These are phyloP conservation scores for Coemansia sp. DNA, from an alignment of 371 early-diverging fungal genomes.

Conservation along the genomic window DNA sequence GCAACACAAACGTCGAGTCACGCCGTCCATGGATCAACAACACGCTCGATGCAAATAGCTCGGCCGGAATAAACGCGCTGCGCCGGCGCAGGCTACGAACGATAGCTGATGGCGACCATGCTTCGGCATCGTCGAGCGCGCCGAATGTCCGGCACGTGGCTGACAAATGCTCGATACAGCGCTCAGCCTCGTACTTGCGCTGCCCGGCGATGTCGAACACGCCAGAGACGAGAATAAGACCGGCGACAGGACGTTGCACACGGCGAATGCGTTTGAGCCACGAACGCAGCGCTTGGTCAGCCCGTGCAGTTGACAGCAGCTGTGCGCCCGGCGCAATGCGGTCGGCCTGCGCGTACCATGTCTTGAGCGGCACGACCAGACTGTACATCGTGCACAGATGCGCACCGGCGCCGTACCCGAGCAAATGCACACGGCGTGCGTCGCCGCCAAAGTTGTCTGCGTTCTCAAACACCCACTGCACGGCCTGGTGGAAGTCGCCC, in stretches of 20 bases:
- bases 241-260: constrained; percentile 46
- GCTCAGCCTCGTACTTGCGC: constrained; percentile 49
- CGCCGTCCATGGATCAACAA: constrained; percentile 51
- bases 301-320: constrained; percentile 22
- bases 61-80: constrained; percentile 44
- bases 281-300: constrained; percentile 34
- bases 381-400: constrained; percentile 54
- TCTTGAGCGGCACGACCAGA: constrained; percentile 46
- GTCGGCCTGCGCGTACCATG: constrained; percentile 48
- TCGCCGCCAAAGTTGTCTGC: constrained; percentile 53
- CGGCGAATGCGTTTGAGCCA: constrained; percentile 32
- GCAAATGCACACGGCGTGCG: constrained; percentile 45
- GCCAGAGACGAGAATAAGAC: constrained; percentile 52
- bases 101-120: constrained; percentile 51
- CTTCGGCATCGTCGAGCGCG: constrained; percentile 34
- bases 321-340: constrained; percentile 36
- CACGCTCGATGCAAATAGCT: constrained; percentile 46
- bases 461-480: constrained; percentile 51
- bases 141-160: constrained; percentile 49
- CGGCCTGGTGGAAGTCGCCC: constrained; percentile 50
- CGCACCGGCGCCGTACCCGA: constrained; percentile 54
- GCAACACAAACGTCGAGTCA: constrained; percentile 53
- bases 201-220: constrained; percentile 50
- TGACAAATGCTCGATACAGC: constrained; percentile 52
- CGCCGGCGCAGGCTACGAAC: constrained; percentile 44